Evolutionary conservation across 306 rosid species (phyloP).

Genomic region (Medicago arabica): DNA sequence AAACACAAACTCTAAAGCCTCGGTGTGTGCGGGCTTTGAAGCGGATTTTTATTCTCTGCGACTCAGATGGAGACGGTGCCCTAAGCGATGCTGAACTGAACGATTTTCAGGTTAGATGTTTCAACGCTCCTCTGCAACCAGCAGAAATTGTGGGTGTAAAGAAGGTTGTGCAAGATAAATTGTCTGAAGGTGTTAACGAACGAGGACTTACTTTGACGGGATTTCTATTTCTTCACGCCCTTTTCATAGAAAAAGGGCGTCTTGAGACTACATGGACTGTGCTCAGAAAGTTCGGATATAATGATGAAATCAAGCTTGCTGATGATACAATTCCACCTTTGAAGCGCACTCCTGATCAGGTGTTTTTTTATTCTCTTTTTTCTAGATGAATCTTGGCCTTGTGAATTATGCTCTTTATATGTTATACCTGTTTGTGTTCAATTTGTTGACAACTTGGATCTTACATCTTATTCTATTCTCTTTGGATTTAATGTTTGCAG

Average conservation of each 20-base stretch:
- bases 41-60: conserved; percentile 93
- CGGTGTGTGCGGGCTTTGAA: conserved; percentile 94
- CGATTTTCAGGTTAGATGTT: conserved; percentile 82
- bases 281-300: conserved; percentile 93
- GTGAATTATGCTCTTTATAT: conserved; percentile 14
- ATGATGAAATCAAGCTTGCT: conserved; percentile 90
- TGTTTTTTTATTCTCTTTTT: conserved; percentile 24
- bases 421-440: conserved; percentile 17
- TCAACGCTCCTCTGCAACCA: conserved; percentile 96
- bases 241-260: conserved; percentile 95
- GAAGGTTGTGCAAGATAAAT: conserved; percentile 90
- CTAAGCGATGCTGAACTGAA: conserved; percentile 56
- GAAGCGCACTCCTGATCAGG: conserved; percentile 88
- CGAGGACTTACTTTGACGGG: conserved; percentile 97
- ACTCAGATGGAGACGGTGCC: conserved; percentile 94
- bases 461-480: conserved; percentile 31
- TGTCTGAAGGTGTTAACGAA: conserved; percentile 97
- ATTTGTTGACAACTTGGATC: conserved; percentile 4
- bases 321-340: conserved; percentile 78
- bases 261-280: conserved; percentile 99
- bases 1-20: conserved; percentile 93
- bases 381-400: conserved; percentile 12
- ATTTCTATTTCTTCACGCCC: conserved; percentile 94
- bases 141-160: conserved; percentile 91
- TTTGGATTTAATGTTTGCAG: conserved; percentile 58